phyloP scores from a whole-genome alignment of 2,329 filamentous ascomycete genomes.

The Didymella arachidicola region DNA sequence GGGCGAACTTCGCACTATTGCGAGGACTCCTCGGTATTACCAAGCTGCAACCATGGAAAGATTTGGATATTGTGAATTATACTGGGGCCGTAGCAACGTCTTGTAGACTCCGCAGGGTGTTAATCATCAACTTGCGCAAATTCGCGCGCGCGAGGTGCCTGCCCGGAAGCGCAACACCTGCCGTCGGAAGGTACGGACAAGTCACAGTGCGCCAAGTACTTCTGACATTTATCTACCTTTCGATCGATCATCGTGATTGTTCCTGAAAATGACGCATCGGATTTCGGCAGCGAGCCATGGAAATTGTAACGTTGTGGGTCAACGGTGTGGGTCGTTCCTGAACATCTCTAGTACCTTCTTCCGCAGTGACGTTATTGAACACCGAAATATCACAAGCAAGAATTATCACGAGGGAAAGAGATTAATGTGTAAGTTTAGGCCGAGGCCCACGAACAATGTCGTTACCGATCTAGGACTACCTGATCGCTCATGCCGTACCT shows the following conservation, averaged over 20 bases:
- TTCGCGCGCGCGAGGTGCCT: conserved; percentile 3
- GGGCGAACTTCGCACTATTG: background rate
- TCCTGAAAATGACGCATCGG: conserved; percentile 1
- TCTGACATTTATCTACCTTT: background rate
- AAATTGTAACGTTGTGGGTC: conserved; percentile 1
- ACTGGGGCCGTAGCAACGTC: background rate
- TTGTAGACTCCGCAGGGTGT: conserved; percentile 9
- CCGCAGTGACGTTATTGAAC: conserved; percentile 10
- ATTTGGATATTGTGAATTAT: background rate
- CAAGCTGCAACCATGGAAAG: background rate
- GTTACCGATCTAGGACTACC: conserved; percentile 27
- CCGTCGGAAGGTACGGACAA: too few species aligned
- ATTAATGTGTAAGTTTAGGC: background rate
- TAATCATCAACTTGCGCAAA: conserved; percentile 22
- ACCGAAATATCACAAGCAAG: conserved; percentile 10
- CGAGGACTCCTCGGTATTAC: background rate
- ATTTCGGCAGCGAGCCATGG: conserved; percentile 1
- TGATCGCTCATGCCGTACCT: conserved; percentile 25
- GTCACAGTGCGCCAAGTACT: background rate
- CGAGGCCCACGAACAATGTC: conserved; percentile 8
- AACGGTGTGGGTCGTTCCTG: conserved; percentile 17
- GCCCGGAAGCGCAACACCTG: background rate
- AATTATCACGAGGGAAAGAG: conserved; percentile 13
- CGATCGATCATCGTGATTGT: conserved; percentile 8
- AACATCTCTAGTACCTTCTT: conserved; percentile 2